These are phyloP conservation scores for Brassica nigra DNA, from an alignment of 345 rosid genomes.

Conservation along the genomic window DNA sequence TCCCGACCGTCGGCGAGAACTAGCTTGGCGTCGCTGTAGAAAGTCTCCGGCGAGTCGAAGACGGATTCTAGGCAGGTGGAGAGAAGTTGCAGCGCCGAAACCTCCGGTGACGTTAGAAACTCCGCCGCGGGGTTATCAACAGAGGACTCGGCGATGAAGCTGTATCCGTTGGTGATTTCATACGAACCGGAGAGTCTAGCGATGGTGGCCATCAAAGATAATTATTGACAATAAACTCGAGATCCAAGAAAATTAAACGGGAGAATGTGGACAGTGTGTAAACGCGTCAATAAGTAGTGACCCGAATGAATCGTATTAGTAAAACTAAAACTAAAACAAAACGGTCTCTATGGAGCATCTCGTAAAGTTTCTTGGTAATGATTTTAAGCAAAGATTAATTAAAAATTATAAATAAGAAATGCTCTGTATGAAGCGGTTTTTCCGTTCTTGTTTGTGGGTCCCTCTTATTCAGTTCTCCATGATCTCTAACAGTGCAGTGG, in stretches of 20 bases:
- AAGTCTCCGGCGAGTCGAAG: conserved; percentile 53
- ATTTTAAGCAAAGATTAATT: neutral
- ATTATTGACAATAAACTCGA: neutral
- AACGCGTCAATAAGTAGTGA: neutral
- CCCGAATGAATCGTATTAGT: neutral
- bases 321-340: neutral
- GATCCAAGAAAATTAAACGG: neutral
- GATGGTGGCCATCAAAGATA: conserved; percentile 45
- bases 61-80: conserved; percentile 58
- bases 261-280: neutral
- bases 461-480: neutral
- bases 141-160: conserved; percentile 42
- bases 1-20: conserved; percentile 51
- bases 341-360: conserved; percentile 2
- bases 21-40: conserved; percentile 71
- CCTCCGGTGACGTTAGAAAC: conserved; percentile 14
- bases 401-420: neutral
- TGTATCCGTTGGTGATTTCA: conserved; percentile 57
- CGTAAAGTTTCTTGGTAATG: neutral
- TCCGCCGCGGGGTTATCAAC: conserved; percentile 13
- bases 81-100: conserved; percentile 53
- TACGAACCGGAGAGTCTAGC: conserved; percentile 66
- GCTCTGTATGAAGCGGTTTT: neutral
- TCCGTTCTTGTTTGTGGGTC: neutral
- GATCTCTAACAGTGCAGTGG: neutral